Conservation (phyloP, 2,329 filamentous ascomycete genomes). For the Penicillium carneum region DNA sequence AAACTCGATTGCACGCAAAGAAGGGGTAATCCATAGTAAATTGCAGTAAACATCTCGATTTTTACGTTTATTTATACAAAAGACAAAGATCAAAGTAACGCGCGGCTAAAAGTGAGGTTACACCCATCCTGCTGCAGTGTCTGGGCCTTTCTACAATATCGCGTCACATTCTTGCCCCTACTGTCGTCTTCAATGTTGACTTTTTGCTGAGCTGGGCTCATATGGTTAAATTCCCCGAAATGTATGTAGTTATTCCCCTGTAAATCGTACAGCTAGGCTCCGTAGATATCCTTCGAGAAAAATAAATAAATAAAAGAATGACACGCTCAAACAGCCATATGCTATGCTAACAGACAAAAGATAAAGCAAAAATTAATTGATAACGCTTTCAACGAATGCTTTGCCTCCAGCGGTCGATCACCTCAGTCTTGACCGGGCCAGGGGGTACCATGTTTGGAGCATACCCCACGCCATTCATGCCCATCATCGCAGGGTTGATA, state of each 20-base stretch:
- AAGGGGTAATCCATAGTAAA: background rate
- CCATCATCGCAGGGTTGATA: slow-evolving; percentile 38
- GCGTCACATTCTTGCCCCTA: slow-evolving; percentile 18
- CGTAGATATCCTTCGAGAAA: slow-evolving; percentile 29
- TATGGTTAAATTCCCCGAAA: background rate
- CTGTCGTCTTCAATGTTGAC: background rate
- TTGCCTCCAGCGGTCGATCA: slow-evolving; percentile 68
- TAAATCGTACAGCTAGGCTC: slow-evolving; percentile 32
- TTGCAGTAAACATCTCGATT: background rate
- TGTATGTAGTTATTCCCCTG: background rate
- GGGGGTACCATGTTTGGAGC: slow-evolving; percentile 41
- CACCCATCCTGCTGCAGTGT: slow-evolving; percentile 4
- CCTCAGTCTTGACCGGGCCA: slow-evolving; percentile 60
- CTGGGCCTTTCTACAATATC: slow-evolving; percentile 13
- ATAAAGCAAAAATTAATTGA: slow-evolving; percentile 12
- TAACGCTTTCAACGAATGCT: slow-evolving; percentile 42
- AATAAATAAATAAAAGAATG: slow-evolving; percentile 11
- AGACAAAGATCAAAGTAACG: slow-evolving; percentile 4
- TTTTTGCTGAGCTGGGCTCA: no score
- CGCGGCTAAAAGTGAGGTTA: slow-evolving; percentile 20
- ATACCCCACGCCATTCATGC: slow-evolving; percentile 41
- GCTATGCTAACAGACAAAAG: slow-evolving; percentile 25
- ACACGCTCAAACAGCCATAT: slow-evolving; percentile 28
- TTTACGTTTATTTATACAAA: background rate
- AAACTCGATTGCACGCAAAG: slow-evolving; percentile 1